Conservation (phyloP, 495 filamentous ascomycete genomes). For the Neurospora terricola region DNA sequence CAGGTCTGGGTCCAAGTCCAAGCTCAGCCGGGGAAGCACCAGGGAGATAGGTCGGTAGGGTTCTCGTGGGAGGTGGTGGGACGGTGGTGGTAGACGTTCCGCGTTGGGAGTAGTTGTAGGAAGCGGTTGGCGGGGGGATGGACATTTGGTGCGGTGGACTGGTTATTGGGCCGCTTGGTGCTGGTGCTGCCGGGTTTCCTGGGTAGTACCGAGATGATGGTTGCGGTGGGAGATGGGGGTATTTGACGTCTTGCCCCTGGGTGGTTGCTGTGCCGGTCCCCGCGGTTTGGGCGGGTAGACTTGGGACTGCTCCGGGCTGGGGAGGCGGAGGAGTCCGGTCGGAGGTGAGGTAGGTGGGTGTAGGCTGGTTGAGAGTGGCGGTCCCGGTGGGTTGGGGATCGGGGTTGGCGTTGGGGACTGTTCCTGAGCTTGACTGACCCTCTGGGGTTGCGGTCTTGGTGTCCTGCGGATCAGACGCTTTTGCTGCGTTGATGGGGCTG, state of each 20-base stretch:
- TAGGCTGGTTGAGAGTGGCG: conserved; percentile 32
- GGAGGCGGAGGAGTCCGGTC: conserved; percentile 41
- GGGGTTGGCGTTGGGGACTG: conserved; percentile 27
- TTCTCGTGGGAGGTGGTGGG: conserved; percentile 4
- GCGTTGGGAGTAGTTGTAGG: conserved; percentile 20
- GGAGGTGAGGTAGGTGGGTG: conserved; percentile 25
- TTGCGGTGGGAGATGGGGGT: not conserved
- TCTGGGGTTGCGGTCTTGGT: conserved; percentile 36
- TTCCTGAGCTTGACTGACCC: conserved; percentile 2
- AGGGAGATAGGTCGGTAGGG: not conserved
- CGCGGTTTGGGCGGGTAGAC: conserved; percentile 8
- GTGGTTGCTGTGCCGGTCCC: not conserved
- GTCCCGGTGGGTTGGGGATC: conserved; percentile 33
- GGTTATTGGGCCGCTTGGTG: conserved; percentile 18
- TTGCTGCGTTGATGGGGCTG: conserved; percentile 47
- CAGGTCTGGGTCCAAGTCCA: not conserved
- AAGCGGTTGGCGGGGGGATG: conserved; percentile 25
- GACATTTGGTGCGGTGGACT: conserved; percentile 33
- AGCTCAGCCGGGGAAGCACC: not conserved
- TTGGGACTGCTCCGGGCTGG: conserved; percentile 42
- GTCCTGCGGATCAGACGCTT: conserved; percentile 35
- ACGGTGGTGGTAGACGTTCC: conserved; percentile 23
- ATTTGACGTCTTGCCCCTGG: not conserved
- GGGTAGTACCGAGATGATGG: not conserved
- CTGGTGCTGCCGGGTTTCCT: conserved; percentile 1